Evolutionary conservation across 441 rosid species (phyloP).

Genomic region (Pelargonium fulgidum): DNA sequence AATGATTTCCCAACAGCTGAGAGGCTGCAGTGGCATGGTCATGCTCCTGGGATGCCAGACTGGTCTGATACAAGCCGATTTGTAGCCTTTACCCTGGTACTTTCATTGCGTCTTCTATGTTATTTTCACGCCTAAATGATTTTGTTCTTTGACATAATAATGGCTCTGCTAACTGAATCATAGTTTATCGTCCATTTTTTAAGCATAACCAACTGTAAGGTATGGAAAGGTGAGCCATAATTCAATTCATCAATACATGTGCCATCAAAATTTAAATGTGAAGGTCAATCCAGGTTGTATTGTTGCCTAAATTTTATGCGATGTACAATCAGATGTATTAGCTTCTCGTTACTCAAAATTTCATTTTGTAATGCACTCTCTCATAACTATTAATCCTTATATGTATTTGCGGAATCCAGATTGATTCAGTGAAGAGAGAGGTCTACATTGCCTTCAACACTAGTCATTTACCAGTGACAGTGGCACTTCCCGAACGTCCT

Average conservation of each 20-base stretch:
- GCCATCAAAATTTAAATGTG: too few relatives aligned
- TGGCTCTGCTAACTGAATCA: background rate
- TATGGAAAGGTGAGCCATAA: background rate
- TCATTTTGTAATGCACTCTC: background rate
- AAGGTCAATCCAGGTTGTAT: too few relatives aligned
- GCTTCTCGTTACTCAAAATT: background rate
- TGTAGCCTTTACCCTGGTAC: slow-evolving; percentile 88
- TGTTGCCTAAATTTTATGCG: too few relatives aligned
- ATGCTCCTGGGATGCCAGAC: slow-evolving; percentile 63
- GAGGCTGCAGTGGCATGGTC: slow-evolving; percentile 94
- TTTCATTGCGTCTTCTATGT: slow-evolving; percentile 8
- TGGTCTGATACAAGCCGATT: slow-evolving; percentile 85
- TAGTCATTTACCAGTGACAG: slow-evolving; percentile 56
- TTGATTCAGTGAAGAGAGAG: slow-evolving; percentile 66
- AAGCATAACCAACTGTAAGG: background rate
- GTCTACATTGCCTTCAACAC: slow-evolving; percentile 77
- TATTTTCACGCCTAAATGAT: background rate
- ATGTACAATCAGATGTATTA: background rate
- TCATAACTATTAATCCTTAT: background rate
- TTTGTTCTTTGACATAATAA: background rate
- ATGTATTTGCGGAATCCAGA: slow-evolving; percentile 29
- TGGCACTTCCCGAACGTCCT: slow-evolving; percentile 65
- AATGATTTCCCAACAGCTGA: slow-evolving; percentile 77
- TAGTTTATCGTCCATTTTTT: background rate
- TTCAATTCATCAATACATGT: background rate